Conservation (phyloP, 2,329 filamentous ascomycete genomes). For the Drechslerella coelobrocha region DNA sequence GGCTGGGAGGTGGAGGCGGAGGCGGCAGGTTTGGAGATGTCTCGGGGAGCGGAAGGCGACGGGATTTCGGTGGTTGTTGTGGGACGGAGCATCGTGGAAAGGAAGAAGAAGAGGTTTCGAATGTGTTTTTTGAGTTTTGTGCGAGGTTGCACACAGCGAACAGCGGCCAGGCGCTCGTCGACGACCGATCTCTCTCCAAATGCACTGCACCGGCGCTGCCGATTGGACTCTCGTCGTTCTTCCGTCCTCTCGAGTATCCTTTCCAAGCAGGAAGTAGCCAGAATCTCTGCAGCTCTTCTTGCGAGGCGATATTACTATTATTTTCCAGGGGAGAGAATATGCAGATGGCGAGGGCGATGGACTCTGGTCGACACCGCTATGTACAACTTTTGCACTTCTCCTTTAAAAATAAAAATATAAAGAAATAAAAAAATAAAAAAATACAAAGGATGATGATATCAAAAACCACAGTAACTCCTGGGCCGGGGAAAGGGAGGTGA, state of each 20-base stretch:
- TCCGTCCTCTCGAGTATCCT: too few species aligned
- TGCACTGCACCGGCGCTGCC: too few species aligned
- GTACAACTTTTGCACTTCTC: background rate
- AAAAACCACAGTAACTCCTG: too few species aligned
- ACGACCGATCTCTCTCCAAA: too few species aligned
- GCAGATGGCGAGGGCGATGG: background rate
- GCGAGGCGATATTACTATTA: too few species aligned
- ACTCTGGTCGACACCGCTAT: background rate
- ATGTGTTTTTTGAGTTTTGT: background rate
- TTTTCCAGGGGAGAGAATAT: background rate
- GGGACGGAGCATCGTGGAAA: slow-evolving; percentile 41
- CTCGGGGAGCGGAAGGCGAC: slow-evolving; percentile 32
- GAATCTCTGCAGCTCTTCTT: too few species aligned
- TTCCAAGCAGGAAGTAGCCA: too few species aligned
- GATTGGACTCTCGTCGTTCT: too few species aligned
- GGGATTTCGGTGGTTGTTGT: slow-evolving; percentile 37
- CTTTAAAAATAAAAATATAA: background rate
- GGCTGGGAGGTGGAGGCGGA: background rate
- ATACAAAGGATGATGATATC: too few species aligned
- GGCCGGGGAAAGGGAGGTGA: too few species aligned
- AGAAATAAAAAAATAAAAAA: too few species aligned
- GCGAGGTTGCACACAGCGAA: background rate
- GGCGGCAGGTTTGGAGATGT: slow-evolving; percentile 28
- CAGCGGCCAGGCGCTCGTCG: background rate
- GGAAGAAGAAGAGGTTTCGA: background rate